Evolutionary conservation across 805 yeast species (phyloP), one percentile per base, ranked within the genome.

Genomic region (Saccharomycopsis oosterbeekiorum): DNA sequence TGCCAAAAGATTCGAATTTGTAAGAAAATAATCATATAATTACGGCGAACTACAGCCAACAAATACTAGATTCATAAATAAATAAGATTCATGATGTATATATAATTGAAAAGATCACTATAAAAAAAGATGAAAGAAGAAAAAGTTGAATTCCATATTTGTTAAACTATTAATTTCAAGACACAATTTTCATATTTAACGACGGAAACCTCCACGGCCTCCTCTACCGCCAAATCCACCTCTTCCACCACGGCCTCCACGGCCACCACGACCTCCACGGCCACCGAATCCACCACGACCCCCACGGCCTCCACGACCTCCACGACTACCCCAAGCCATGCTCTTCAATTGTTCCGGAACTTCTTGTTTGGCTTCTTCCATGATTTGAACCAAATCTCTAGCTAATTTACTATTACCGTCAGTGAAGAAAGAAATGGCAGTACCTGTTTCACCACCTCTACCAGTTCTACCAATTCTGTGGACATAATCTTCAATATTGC

Each of bases 401-500:
- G 98, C 97, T 76, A 91, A 83, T 77, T 87, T 84, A 69, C 89
- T 79, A 80, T 91, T 89, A 67, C 80, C 92, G 66, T 84, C 88
- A 63, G 97, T 90, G 83, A 94, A 94, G 75, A 93, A 84, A 9
- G 98, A 89, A 67, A 91, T 84, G 60, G 99, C 97, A 65, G 94
- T 92, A 82, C 99, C 99, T 65, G 81, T 80, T 65, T 91, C 85
- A 75, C 98, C 98, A 68, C 97, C 99, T 84, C 99, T 90, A 75
- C 99, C 99, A 67, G 99, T 92, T 84, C 97, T 92, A 76, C 99
- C 99, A 72, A 93, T 94, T 80, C 99, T 85, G 76, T 93, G 99
- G 66, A 93, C 97, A 75, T 93, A 93, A 79, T 94, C 98, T 81
- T 94, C 99, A 73, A 92, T 89, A 78, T 93, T 93, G 76, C 89